A percentile compares a stretch with the other conserved stretches of the same genome.
phyloP scores from a whole-genome alignment of 495 filamentous ascomycete species.

The Hypoxylon perforatum region DNA sequence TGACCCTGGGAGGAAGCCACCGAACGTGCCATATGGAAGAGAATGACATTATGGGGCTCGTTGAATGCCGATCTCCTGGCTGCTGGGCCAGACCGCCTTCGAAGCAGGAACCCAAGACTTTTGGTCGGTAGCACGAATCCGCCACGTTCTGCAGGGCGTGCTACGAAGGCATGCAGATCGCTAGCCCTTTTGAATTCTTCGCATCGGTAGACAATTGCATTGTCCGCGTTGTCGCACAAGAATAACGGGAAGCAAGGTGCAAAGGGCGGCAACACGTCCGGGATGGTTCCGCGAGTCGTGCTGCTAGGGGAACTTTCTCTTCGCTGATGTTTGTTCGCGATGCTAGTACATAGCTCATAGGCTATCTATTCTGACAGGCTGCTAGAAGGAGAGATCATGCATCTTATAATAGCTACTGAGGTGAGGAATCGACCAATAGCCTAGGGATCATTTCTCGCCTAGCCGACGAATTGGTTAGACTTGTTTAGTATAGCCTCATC shows the following conservation, averaged over 20 bases:
- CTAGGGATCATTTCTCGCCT: conserved; percentile 9
- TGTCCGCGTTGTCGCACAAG: background rate
- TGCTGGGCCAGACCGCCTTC: conserved; percentile 37
- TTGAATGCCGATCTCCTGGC: conserved; percentile 30
- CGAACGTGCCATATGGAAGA: conserved; percentile 31
- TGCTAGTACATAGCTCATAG: conserved; percentile 13
- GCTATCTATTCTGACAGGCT: conserved; percentile 10
- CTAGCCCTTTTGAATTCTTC: conserved; percentile 19
- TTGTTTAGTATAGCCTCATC: conserved; percentile 21
- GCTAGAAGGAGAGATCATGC: background rate
- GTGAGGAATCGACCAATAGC: conserved; percentile 14
- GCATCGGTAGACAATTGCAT: conserved; percentile 31
- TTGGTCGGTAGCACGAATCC: conserved; percentile 30
- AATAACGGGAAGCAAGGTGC: conserved; percentile 1
- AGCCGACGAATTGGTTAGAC: conserved; percentile 4
- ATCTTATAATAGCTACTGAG: conserved; percentile 22
- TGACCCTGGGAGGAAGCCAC: conserved; percentile 24
- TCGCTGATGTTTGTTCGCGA: background rate
- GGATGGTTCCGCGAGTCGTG: conserved; percentile 17
- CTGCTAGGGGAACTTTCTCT: background rate
- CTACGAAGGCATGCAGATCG: conserved; percentile 7
- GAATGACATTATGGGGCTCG: conserved; percentile 33
- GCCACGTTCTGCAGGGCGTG: conserved; percentile 36
- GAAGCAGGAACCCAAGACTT: conserved; percentile 39
- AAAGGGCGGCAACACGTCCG: conserved; percentile 8